Conservation (phyloP, 2,329 filamentous ascomycete genomes). For the Trichophyton verrucosum region DNA sequence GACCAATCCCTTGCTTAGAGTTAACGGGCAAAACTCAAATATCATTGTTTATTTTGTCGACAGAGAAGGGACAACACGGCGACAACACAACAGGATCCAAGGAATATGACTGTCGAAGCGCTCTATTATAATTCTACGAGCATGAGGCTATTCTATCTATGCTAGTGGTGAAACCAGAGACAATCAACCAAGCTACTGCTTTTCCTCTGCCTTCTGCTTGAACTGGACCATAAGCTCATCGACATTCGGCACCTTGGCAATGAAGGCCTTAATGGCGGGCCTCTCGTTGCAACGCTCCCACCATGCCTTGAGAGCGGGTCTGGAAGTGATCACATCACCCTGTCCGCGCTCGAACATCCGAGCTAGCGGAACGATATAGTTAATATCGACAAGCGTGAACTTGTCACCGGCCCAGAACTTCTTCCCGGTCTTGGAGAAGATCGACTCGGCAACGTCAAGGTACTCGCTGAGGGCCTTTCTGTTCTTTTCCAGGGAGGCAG, state of each 20-base stretch:
- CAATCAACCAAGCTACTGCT: background rate
- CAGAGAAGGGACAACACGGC: too few relatives aligned
- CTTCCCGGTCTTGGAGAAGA: slow-evolving; percentile 17
- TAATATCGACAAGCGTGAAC: slow-evolving; percentile 37
- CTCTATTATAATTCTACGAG: too few relatives aligned
- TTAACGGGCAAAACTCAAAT: too few relatives aligned
- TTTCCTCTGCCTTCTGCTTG: background rate
- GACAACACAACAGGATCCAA: too few relatives aligned
- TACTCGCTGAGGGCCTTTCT: slow-evolving; percentile 29
- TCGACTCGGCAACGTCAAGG: slow-evolving; percentile 27
- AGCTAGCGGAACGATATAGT: slow-evolving; percentile 36
- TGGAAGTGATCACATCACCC: slow-evolving; percentile 26
- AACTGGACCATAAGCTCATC: background rate
- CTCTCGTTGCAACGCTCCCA: slow-evolving; percentile 19
- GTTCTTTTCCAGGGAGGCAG: slow-evolving; percentile 29
- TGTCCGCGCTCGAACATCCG: slow-evolving; percentile 34
- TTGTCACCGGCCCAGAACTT: slow-evolving; percentile 35
- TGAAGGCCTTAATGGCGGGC: slow-evolving; percentile 1
- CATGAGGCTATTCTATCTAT: background rate
- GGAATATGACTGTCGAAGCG: too few relatives aligned
- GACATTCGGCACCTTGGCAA: background rate
- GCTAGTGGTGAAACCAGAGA: background rate
- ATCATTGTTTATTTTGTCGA: too few relatives aligned
- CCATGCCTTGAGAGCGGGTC: slow-evolving; percentile 31
- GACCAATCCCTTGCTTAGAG: too few relatives aligned